Percentiles rank a stretch among this genome's conserved stretches.
Evolutionary conservation across 1,139 yeast genomes (phyloP).

Genomic region (Taiozyma sp.): DNA sequence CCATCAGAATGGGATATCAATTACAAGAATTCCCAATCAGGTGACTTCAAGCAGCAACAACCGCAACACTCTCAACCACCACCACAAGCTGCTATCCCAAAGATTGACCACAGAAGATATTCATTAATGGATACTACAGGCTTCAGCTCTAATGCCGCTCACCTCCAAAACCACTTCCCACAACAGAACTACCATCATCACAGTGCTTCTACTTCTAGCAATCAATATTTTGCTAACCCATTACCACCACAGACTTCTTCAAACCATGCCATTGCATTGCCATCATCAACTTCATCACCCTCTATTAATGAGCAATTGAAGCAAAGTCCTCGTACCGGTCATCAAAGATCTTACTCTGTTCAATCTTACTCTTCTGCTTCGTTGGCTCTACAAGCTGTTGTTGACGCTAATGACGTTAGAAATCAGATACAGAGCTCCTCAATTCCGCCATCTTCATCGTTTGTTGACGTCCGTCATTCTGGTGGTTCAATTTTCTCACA

Average conservation of each 20-base stretch:
- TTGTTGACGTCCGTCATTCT: slow-evolving; percentile 20
- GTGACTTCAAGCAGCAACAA: background rate
- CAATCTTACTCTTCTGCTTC: slow-evolving; percentile 43
- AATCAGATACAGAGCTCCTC: slow-evolving; percentile 26
- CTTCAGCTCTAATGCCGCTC: background rate
- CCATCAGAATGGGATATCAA: slow-evolving; percentile 85
- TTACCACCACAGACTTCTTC: slow-evolving; percentile 50
- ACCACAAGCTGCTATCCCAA: slow-evolving; percentile 6
- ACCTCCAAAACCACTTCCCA: slow-evolving; percentile 14
- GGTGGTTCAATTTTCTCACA: slow-evolving; percentile 13
- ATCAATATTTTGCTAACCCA: slow-evolving; percentile 35
- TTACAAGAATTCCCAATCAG: slow-evolving; percentile 4
- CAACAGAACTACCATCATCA: slow-evolving; percentile 13
- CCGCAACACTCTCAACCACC: slow-evolving; percentile 3
- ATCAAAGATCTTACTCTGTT: slow-evolving; percentile 31
- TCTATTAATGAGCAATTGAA: slow-evolving; percentile 21
- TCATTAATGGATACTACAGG: slow-evolving; percentile 36
- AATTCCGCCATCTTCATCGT: slow-evolving; percentile 28
- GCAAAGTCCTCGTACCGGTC: slow-evolving; percentile 15
- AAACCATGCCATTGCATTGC: slow-evolving; percentile 45
- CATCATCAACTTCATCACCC: slow-evolving; percentile 33
- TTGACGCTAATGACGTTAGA: slow-evolving; percentile 45
- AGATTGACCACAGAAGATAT: slow-evolving; percentile 32
- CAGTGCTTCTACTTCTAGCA: background rate
- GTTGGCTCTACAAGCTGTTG: slow-evolving; percentile 64